Percentiles rank a stretch among this genome's conserved stretches.
phyloP scores from a whole-genome alignment of 2,329 filamentous ascomycete species.

The Colletotrichum cuscutae region DNA sequence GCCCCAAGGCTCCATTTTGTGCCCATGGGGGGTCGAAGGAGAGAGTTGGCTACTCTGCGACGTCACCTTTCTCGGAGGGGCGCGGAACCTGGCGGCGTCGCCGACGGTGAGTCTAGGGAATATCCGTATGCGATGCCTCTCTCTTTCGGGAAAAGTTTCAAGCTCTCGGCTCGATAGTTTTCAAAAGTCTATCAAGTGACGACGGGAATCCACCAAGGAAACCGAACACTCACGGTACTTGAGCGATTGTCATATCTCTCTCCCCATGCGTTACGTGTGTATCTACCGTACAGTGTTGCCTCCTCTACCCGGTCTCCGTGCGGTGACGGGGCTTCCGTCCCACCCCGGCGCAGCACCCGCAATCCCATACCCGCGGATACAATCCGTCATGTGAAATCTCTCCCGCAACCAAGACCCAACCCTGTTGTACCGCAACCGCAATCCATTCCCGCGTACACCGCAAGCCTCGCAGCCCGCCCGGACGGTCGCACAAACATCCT shows the following conservation, averaged over 20 bases:
- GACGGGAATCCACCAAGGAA: not conserved
- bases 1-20: not conserved
- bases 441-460: not conserved
- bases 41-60: slow-evolving; percentile 4
- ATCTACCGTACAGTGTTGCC: not conserved
- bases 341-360: slow-evolving; percentile 2
- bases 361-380: not conserved
- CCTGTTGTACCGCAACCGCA: not conserved
- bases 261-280: not conserved
- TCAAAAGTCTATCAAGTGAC: not conserved
- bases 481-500: not conserved
- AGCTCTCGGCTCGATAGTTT: not conserved
- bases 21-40: not conserved
- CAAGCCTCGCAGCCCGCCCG: not conserved
- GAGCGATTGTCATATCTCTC: not conserved
- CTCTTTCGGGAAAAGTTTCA: not conserved
- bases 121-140: not conserved
- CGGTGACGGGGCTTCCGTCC: not conserved
- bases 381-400: not conserved
- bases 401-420: not conserved
- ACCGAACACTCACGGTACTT: not conserved
- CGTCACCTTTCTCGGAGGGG: slow-evolving; percentile 11
- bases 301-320: not conserved
- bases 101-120: slow-evolving; percentile 1
- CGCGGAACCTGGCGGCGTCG: slow-evolving; percentile 1